Conservation (phyloP, 805 yeast genomes). For the Metschnikowia lochheadii region DNA sequence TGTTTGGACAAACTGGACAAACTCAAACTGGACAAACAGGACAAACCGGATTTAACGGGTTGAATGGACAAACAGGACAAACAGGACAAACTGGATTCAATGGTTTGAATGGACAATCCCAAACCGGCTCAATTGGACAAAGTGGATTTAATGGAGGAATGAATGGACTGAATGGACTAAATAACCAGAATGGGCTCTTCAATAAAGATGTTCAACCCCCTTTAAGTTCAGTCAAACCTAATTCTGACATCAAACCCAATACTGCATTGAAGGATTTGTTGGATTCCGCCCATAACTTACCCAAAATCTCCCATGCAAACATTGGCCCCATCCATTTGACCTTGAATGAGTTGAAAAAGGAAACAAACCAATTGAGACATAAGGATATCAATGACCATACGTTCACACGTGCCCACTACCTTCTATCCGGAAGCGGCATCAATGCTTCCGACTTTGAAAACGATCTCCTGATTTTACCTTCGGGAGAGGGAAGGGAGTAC, state of each 20-base stretch:
- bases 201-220: neutral
- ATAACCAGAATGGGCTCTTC: neutral
- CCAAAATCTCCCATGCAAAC: conserved; percentile 53
- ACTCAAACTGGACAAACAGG: neutral
- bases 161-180: no score
- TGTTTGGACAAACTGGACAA: neutral
- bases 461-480: conserved; percentile 41
- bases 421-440: conserved; percentile 85
- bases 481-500: neutral
- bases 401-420: conserved; percentile 75
- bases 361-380: conserved; percentile 54
- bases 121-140: neutral
- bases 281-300: conserved; percentile 74
- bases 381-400: conserved; percentile 30
- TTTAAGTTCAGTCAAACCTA: neutral
- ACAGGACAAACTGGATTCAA: no score
- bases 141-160: no score
- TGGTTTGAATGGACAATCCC: neutral
- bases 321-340: conserved; percentile 80
- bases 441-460: conserved; percentile 77
- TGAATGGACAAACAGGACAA: neutral
- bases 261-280: conserved; percentile 60
- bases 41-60: no score
- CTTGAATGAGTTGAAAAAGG: conserved; percentile 68
- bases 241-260: neutral